Evolutionary conservation across 148 eudicot genomes (phyloP), one percentile per base, ranked within the genome.

Genomic region (Vaccinium corymbosum): DNA sequence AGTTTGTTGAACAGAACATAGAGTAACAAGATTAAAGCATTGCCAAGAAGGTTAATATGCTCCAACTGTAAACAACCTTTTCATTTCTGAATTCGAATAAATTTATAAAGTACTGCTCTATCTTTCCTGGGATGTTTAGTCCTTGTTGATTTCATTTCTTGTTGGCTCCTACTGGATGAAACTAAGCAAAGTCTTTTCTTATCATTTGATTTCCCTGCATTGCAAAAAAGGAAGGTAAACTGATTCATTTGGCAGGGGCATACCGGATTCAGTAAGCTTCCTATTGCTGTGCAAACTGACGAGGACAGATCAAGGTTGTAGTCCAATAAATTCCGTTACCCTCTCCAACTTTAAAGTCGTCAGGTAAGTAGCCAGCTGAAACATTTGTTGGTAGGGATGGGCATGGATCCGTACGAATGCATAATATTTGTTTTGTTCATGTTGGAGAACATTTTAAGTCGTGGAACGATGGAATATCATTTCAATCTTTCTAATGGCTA

Each of bases 271-370:
- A 9, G 38, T 48, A 20, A 4, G 6, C 29, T 20, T 22, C 15
- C 56, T 76, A 12, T 49, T 76, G 79, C 79, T 76, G 53, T 76
- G 55, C 6, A 76, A 76, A 76, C 16, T 76, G 79, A 76, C 0
- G 14, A 46, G 53, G 56, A 42, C 22, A 17, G 50, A 76, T n/a
- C 52, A 16, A 48, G 79, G 51, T n/a, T 76, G 53, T 12, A 10
- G 57, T 50, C 29, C 79, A 25, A 76, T 12, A 11, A 49, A 5
- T 50, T 25, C 14, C 57, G 14, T 76, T 50, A 49, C 50, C 79
- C 25, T 51, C 57, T n/a, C 2, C 32, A 50, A 76, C 57, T 4
- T 22, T 49, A 76, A 42, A 48, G 29, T 68, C 46, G 6, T n/a
- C 19, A 13, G 57, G 79, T 22, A 76, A 76, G 35, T 50, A 50